Base-by-base conservation (phyloP, 805 yeast genomes). In the Saccharomycopsis sp. region DNA sequence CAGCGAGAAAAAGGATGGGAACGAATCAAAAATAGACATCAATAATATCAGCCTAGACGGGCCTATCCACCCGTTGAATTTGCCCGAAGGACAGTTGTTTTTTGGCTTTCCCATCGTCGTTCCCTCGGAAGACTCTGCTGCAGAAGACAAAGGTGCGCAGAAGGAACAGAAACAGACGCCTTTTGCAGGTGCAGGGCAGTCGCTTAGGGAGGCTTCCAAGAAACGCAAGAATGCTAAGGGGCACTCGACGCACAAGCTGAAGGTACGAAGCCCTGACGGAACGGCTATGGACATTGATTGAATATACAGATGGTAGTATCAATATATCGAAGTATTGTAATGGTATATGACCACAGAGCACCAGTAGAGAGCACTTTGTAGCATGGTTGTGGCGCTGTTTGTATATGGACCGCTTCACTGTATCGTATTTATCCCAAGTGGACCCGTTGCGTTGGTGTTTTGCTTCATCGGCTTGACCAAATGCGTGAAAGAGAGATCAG, bases 11-110 rank as follows among this genome's bases (percentile, higher is more conserved):
- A 41, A 24, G 34, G 58, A 24, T 62, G 37, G 40, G 59, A 18
- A 53, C 58, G 50, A 18, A 53, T 14, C 41, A 23, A 18, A 55
- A 53, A 63, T 76, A 57, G 71, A 74, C 21, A 69, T 78, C 15
- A 76, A 75, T 23, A 74, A 75, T 56, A 66, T 83, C 48, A 80
- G 79, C 57, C 73, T 82, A 5, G 72, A 79, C 55, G 88, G 86
- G 0, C 80, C 83, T 3, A 41, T 88, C 96, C 0, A 82, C 1
- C 87, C 91, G 8, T 73, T 94, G 57, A 71, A 75, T 3, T 73
- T 94, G 48, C 95, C 97, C 0, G 86, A 80, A 46, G 96, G 96
- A 23, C 92, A 90, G 70, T 75, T 94, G 14, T 94, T 94, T 67
- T 91, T 94, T 69, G 99, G 99, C 0, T 94, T 85, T 68, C 97